These are phyloP conservation scores for Suhomyces pyralidae DNA, from an alignment of 805 yeast genomes.

Conservation along the genomic window DNA sequence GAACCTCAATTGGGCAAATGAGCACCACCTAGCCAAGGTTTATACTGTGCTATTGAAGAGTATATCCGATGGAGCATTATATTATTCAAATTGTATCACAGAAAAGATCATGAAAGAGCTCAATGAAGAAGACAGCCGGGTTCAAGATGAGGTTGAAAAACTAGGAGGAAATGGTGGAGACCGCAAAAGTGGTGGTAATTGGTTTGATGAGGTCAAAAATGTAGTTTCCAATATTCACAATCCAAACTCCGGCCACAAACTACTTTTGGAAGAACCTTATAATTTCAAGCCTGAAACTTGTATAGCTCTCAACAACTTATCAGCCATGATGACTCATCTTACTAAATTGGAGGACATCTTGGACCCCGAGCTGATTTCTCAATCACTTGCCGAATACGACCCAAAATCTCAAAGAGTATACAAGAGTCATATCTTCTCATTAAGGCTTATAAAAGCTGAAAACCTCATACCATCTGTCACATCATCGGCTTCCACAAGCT, in stretches of 20 bases:
- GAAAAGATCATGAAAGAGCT: constrained; percentile 43
- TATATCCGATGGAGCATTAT: constrained; percentile 57
- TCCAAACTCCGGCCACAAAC: constrained; percentile 17
- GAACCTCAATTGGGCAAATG: constrained; percentile 63
- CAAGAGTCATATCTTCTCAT: constrained; percentile 56
- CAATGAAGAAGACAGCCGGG: constrained; percentile 26
- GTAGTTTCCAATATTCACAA: constrained; percentile 44
- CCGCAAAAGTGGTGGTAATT: constrained; percentile 19
- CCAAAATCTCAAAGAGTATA: constrained; percentile 28
- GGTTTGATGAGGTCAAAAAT: constrained; percentile 54
- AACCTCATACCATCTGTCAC: constrained; percentile 44
- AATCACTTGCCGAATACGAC: constrained; percentile 34
- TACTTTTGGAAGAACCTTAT: constrained; percentile 47
- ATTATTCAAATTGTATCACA: constrained; percentile 43
- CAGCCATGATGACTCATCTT: constrained; percentile 47
- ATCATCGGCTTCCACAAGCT: constrained; percentile 24
- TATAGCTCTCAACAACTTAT: constrained; percentile 70
- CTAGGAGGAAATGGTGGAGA: constrained; percentile 8
- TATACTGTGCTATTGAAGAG: constrained; percentile 60
- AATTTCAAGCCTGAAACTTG: constrained; percentile 62
- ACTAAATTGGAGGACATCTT: constrained; percentile 52
- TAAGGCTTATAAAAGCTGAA: constrained; percentile 63
- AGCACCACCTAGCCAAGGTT: constrained; percentile 58
- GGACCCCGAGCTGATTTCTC: constrained; percentile 56
- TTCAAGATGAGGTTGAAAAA: constrained; percentile 1